A percentile compares a stretch with the other conserved stretches of the same genome.
Conservation (phyloP, 2,329 filamentous ascomycete species). For the Ilyonectria sp. region DNA sequence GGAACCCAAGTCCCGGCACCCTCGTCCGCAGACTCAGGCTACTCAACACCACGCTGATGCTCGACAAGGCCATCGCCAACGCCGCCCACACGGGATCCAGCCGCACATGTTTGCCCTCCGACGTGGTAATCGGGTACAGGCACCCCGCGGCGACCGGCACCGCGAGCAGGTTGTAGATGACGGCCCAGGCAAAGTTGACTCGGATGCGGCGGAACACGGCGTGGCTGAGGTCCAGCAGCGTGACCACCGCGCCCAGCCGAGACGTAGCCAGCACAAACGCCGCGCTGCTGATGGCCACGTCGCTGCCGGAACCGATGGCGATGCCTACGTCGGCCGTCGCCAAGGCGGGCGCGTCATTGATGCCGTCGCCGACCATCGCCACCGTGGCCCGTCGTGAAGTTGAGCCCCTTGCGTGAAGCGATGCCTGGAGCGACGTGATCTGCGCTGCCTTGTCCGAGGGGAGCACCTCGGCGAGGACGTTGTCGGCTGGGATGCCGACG, state of each 20-base stretch:
- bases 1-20: constrained; percentile 62
- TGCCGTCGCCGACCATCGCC: constrained; percentile 91
- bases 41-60: constrained; percentile 89
- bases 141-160: constrained; percentile 87
- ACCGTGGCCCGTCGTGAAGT: constrained; percentile 66
- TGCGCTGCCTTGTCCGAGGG: constrained; percentile 86
- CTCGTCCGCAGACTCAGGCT: constrained; percentile 78
- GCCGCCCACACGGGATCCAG: constrained; percentile 89
- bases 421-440: constrained; percentile 74
- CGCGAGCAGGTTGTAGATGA: constrained; percentile 84
- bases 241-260: constrained; percentile 78
- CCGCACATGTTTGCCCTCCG: constrained; percentile 68
- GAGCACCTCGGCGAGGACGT: constrained; percentile 90
- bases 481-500: constrained; percentile 79
- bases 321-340: constrained; percentile 87
- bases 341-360: constrained; percentile 90
- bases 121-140: constrained; percentile 72
- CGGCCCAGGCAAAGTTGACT: constrained; percentile 89
- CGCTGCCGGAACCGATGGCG: constrained; percentile 86
- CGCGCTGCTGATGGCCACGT: constrained; percentile 86
- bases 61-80: constrained; percentile 93
- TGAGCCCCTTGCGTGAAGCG: constrained; percentile 57
- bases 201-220: constrained; percentile 84
- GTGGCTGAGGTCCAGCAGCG: constrained; percentile 79
- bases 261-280: constrained; percentile 87